Evolutionary conservation across 805 yeast genomes (phyloP).

Genomic region (Metschnikowia koreensis): DNA sequence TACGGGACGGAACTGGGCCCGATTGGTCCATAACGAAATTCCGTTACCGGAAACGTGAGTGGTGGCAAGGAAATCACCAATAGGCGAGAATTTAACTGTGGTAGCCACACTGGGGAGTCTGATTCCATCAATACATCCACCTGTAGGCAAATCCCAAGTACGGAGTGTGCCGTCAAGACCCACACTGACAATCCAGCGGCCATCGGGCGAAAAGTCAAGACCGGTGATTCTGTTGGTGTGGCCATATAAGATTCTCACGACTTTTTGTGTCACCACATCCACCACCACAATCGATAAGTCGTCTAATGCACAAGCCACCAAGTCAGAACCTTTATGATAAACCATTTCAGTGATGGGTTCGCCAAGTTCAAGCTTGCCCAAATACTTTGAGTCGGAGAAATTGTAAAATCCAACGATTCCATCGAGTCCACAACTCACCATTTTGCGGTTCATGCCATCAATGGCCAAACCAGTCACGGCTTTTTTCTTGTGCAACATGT

Average conservation of each 20-base stretch:
- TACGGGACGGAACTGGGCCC: slow-evolving; percentile 76
- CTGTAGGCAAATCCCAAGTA: slow-evolving; percentile 97
- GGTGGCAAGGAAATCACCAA: slow-evolving; percentile 89
- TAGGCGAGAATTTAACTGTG: slow-evolving; percentile 72
- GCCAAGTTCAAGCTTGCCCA: slow-evolving; percentile 65
- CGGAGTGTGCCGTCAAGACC: slow-evolving; percentile 84
- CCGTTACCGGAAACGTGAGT: slow-evolving; percentile 90
- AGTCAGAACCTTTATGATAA: slow-evolving; percentile 78
- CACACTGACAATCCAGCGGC: slow-evolving; percentile 88
- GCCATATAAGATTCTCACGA: slow-evolving; percentile 86
- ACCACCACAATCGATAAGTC: slow-evolving; percentile 80
- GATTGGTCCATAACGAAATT: slow-evolving; percentile 87
- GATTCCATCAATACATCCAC: slow-evolving; percentile 94
- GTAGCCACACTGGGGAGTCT: slow-evolving; percentile 78
- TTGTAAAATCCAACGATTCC: slow-evolving; percentile 86
- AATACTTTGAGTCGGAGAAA: slow-evolving; percentile 65
- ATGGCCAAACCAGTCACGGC: slow-evolving; percentile 86
- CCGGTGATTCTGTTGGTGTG: slow-evolving; percentile 86
- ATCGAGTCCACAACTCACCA: slow-evolving; percentile 87
- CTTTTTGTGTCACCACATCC: slow-evolving; percentile 75
- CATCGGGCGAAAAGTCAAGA: slow-evolving; percentile 89
- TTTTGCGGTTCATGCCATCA: slow-evolving; percentile 85
- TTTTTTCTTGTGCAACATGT: slow-evolving; percentile 61
- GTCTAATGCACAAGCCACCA: slow-evolving; percentile 82
- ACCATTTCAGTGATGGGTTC: slow-evolving; percentile 77